phyloP scores from a whole-genome alignment of 148 eudicot genomes.

The Simmondsia chinensis region DNA sequence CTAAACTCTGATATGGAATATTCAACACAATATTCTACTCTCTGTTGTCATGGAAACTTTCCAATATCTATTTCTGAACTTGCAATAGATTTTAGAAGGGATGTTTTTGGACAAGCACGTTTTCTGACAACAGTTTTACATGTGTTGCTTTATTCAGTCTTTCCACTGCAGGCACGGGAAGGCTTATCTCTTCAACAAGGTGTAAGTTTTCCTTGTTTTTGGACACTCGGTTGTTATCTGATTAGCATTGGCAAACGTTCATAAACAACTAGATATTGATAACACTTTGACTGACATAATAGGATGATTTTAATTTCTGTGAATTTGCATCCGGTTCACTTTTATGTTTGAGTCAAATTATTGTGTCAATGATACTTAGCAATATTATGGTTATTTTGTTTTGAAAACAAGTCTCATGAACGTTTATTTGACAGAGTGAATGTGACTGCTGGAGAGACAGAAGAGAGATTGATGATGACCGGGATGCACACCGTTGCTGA shows the following conservation, averaged over 20 bases:
- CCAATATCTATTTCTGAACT: too few species aligned
- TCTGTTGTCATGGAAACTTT: too few species aligned
- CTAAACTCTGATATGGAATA: too few species aligned
- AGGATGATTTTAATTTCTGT: background rate
- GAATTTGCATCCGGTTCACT: too few species aligned
- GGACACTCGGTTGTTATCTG: slow-evolving; percentile 1
- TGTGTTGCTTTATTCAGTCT: slow-evolving; percentile 52
- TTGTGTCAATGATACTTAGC: too few species aligned
- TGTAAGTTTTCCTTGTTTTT: slow-evolving; percentile 63
- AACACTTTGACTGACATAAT: background rate
- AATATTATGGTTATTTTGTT: too few species aligned
- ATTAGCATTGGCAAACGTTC: too few species aligned
- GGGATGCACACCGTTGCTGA: slow-evolving; percentile 86
- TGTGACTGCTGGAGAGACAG: slow-evolving; percentile 58
- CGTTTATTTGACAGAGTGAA: slow-evolving; percentile 47
- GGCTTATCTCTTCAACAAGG: slow-evolving; percentile 93
- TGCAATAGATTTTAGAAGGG: slow-evolving; percentile 1
- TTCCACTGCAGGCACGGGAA: slow-evolving; percentile 84
- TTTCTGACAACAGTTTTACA: slow-evolving; percentile 23
- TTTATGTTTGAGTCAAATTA: too few species aligned
- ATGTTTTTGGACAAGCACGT: background rate
- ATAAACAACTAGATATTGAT: too few species aligned
- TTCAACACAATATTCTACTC: too few species aligned
- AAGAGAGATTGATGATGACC: slow-evolving; percentile 87
- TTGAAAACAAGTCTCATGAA: background rate